A percentile compares a stretch with the other conserved stretches of the same genome.
phyloP scores from a whole-genome alignment of 2,329 filamentous ascomycete species.

The Fusarium buharicum region DNA sequence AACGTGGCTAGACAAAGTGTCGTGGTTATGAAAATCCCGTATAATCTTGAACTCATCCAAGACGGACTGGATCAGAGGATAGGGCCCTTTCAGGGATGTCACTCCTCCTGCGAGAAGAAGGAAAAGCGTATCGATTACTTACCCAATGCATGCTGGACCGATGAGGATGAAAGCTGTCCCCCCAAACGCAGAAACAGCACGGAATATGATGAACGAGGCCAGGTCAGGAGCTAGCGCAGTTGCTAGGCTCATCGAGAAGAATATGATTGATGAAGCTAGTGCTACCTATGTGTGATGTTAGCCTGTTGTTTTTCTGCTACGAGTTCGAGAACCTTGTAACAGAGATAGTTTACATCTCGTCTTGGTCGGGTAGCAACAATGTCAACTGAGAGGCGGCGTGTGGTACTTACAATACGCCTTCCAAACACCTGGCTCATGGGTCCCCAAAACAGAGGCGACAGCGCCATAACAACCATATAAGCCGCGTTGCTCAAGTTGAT shows the following conservation, averaged over 20 bases:
- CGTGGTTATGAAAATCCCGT: not conserved
- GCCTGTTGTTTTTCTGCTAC: not conserved
- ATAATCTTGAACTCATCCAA: not conserved
- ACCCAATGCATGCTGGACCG: conserved; percentile 75
- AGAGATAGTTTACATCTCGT: not conserved
- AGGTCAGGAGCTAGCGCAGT: conserved; percentile 78
- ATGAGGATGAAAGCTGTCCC: conserved; percentile 80
- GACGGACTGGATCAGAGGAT: not conserved
- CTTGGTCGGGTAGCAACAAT: not conserved
- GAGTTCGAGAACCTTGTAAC: not conserved
- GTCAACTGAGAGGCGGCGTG: not conserved
- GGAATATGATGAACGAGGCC: conserved; percentile 76
- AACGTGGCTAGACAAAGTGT: too few relatives aligned
- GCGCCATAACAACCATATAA: conserved; percentile 79
- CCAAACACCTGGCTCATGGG: conserved; percentile 75
- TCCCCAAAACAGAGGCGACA: conserved; percentile 76
- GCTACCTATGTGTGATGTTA: conserved; percentile 46
- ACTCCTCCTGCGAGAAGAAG: not conserved
- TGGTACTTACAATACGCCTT: conserved; percentile 61
- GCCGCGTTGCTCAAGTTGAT: conserved; percentile 80
- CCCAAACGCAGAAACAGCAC: conserved; percentile 78
- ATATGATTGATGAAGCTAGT: conserved; percentile 68
- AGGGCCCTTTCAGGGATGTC: not conserved
- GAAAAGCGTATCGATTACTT: conserved; percentile 41
- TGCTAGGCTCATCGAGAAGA: conserved; percentile 75